Evolutionary conservation across 352 stramenopile species (phyloP), one percentile per base, ranked within the genome.

Genomic region (Phytophthora meadii): DNA sequence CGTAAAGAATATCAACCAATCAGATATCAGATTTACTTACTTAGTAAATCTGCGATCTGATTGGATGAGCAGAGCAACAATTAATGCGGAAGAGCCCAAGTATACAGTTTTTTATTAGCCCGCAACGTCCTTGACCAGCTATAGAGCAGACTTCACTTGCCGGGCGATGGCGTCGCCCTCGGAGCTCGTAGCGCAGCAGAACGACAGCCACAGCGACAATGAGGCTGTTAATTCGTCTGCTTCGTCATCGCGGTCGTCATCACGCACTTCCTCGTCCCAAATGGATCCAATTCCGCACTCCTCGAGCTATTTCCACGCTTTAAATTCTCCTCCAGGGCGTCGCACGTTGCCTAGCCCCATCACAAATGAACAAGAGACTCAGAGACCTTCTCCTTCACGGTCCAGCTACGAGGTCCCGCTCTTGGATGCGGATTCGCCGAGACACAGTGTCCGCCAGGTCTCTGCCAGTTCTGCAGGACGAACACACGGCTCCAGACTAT

Each of bases 401-500:
- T 40, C 57, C 47, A 63, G 58, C 24, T 57, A 58, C 22, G 54
- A 70, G n/a, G 12, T 57, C 5, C 50, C 54, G 22, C 30, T 54
- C 9, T 42, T 67, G 52, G 46, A 54, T 19, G 44, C 36, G 3
- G 42, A 57, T 11, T 47, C 37, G 46, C 39, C 56, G 42, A 24
- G 14, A 17, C 44, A 17, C 4, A 47, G 44, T 5, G 47, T 37
- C n/a, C 5, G 46, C 32, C 28, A 47, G 2, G 34, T 51, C 14
- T 69, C 59, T 0, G 60, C 49, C 14, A 74, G 55, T 50, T 63
- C 55, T 10, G 61, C 54, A 30, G 66, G 54, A 11, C 47, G 54
- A 15, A 70, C 66, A 36, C 60, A 70, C 42, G 61, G 60, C 41
- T 66, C 66, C 14, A 65, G 51, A 52, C 53, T 56, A 36, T 74